These are phyloP conservation scores for Zangia roseola DNA, from an alignment of 768 basidiomycete species.

Conservation along the genomic window DNA sequence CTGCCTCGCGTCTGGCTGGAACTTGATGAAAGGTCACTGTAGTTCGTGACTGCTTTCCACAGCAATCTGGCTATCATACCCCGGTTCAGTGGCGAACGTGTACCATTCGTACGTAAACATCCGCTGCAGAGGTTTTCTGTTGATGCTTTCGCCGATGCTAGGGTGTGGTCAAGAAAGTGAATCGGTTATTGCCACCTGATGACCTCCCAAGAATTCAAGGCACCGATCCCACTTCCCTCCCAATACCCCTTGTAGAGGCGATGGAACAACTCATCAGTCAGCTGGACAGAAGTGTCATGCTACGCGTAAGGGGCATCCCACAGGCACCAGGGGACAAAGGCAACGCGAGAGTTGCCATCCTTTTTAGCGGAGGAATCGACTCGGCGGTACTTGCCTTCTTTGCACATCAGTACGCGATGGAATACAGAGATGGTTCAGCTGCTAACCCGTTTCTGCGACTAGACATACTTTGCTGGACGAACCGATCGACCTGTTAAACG, in stretches of 20 bases:
- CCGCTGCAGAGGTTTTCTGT: not conserved
- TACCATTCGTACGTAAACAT: conserved; percentile 24
- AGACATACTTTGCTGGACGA: conserved; percentile 76
- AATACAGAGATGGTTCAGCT: not conserved
- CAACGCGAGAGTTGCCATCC: conserved; percentile 67
- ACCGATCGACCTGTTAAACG: conserved; percentile 89
- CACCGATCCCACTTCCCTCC: conserved; percentile 28
- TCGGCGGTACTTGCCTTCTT: conserved; percentile 81
- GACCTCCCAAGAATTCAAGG: conserved; percentile 32
- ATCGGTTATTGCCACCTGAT: conserved; percentile 46
- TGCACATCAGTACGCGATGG: conserved; percentile 59
- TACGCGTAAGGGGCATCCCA: conserved; percentile 71
- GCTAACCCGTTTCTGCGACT: conserved; percentile 1
- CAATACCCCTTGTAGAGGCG: conserved; percentile 29
- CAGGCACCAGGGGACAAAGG: conserved; percentile 34
- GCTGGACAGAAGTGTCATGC: conserved; percentile 64
- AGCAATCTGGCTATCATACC: conserved; percentile 19
- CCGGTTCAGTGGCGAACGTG: conserved; percentile 15
- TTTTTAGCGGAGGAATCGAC: conserved; percentile 97
- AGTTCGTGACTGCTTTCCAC: conserved; percentile 25
- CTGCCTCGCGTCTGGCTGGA: not conserved
- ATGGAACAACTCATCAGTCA: conserved; percentile 52
- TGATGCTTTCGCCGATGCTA: conserved; percentile 23
- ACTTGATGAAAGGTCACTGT: not conserved
- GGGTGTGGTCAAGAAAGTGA: conserved; percentile 47